phyloP scores from a whole-genome alignment of 192 early-diverging fungal genomes.

The Gigaspora rosea region DNA sequence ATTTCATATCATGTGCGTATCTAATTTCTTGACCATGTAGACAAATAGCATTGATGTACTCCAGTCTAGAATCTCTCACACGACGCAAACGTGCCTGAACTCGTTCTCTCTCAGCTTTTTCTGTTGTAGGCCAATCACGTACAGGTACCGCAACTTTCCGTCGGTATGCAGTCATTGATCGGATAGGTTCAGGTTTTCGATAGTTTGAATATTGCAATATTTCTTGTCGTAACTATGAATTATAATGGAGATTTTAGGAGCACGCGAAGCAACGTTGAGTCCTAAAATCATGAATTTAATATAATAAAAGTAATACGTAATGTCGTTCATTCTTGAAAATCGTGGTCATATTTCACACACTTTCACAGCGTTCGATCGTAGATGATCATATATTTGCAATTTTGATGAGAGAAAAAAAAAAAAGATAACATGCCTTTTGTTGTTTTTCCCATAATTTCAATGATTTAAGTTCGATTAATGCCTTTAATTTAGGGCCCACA shows the following conservation, averaged over 20 bases:
- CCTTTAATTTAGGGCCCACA: not conserved
- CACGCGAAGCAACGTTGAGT: too few relatives aligned
- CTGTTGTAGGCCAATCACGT: slow-evolving; percentile 82
- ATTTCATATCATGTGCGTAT: slow-evolving; percentile 60
- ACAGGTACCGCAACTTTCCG: slow-evolving; percentile 56
- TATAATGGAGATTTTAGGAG: too few relatives aligned
- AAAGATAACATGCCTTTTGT: not conserved
- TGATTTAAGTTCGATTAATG: not conserved
- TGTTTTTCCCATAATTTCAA: not conserved
- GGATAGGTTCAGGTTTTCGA: not conserved
- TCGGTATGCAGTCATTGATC: not conserved
- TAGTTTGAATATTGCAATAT: slow-evolving; percentile 1
- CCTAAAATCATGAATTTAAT: too few relatives aligned
- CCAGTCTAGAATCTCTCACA: too few relatives aligned
- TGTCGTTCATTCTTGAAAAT: not conserved
- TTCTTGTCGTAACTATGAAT: not conserved
- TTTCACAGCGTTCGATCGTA: not conserved
- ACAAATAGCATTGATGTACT: too few relatives aligned
- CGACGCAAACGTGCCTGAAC: slow-evolving; percentile 34
- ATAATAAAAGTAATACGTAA: too few relatives aligned
- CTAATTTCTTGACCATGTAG: too few relatives aligned
- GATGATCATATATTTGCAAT: not conserved
- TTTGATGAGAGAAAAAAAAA: not conserved
- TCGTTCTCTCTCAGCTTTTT: slow-evolving; percentile 86
- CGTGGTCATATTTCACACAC: not conserved